These are phyloP conservation scores for Orbilia blumenaviensis DNA, from an alignment of 2,329 filamentous ascomycete genomes.

Conservation along the genomic window DNA sequence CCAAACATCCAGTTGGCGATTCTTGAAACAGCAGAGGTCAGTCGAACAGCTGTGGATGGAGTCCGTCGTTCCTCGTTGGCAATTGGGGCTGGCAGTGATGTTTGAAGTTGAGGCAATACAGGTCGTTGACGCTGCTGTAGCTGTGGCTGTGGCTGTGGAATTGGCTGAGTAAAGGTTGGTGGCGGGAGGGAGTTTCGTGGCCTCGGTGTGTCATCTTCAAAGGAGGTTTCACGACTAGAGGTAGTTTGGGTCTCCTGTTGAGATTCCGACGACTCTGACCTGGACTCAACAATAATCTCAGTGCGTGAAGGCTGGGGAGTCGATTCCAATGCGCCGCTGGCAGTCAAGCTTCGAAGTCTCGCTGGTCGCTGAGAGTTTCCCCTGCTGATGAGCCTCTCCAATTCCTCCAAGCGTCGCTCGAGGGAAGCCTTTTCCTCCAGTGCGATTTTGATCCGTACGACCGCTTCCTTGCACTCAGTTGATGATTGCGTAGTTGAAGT, in stretches of 20 bases:
- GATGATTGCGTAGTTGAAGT: not conserved
- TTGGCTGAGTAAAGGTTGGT: not conserved
- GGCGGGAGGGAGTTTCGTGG: constrained; percentile 3
- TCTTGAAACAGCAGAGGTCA: constrained; percentile 48
- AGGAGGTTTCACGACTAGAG: constrained; percentile 32
- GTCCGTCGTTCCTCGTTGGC: constrained; percentile 32
- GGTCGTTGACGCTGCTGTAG: constrained; percentile 39
- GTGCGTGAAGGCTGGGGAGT: not conserved
- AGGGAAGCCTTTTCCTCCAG: constrained; percentile 41
- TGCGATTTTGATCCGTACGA: constrained; percentile 44
- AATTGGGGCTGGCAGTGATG: constrained; percentile 22
- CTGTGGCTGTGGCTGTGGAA: not conserved
- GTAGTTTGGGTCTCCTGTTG: constrained; percentile 2
- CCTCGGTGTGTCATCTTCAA: constrained; percentile 36
- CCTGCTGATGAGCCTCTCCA: constrained; percentile 41
- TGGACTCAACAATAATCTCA: constrained; percentile 8
- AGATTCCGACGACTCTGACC: not conserved
- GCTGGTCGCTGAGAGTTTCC: constrained; percentile 2
- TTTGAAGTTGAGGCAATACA: constrained; percentile 40
- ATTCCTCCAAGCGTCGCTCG: constrained; percentile 40
- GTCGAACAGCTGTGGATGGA: constrained; percentile 39
- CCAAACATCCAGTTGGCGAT: constrained; percentile 52
- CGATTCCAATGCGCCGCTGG: constrained; percentile 15
- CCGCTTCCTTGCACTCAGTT: constrained; percentile 41
- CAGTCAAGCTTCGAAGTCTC: not conserved